Evolutionary conservation across 495 filamentous ascomycete genomes (phyloP).

Genomic region (Aspergillus olivimuriae): DNA sequence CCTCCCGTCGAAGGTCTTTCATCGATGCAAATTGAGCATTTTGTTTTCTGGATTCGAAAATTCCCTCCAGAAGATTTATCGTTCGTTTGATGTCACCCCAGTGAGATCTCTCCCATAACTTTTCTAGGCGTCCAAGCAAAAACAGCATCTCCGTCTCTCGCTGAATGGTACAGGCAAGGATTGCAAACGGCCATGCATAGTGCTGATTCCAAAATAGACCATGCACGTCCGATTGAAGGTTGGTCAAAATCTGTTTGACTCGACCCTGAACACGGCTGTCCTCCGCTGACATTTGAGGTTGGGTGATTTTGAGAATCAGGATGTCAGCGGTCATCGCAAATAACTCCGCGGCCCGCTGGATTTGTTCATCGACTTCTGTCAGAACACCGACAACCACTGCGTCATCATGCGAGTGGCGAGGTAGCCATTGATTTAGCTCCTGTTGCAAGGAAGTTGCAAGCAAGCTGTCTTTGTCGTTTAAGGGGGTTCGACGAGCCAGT

Average conservation of each 20-base stretch:
- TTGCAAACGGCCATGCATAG: conserved; percentile 3
- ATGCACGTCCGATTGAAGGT: neutral
- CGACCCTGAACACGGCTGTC: neutral
- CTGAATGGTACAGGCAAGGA: conserved; percentile 1
- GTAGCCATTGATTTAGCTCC: neutral
- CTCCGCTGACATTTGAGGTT: neutral
- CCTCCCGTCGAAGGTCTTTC: neutral
- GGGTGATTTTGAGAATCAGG: conserved; percentile 1
- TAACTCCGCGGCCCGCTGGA: conserved; percentile 1
- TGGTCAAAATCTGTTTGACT: conserved; percentile 1
- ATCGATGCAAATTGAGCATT: neutral
- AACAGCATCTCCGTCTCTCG: conserved; percentile 1
- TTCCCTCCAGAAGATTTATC: neutral
- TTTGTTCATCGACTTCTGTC: neutral
- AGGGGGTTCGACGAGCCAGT: neutral
- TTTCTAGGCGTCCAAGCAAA: conserved; percentile 1
- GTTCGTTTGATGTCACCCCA: conserved; percentile 5
- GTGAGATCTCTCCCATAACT: conserved; percentile 1
- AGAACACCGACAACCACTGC: neutral
- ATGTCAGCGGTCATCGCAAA: conserved; percentile 3
- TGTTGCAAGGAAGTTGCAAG: neutral
- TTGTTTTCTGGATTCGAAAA: neutral
- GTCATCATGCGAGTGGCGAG: neutral
- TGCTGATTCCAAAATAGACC: conserved; percentile 4
- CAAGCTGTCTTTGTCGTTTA: neutral